Evolutionary conservation across 2,329 filamentous ascomycete species (phyloP).

Genomic region (Xylariales sp.): DNA sequence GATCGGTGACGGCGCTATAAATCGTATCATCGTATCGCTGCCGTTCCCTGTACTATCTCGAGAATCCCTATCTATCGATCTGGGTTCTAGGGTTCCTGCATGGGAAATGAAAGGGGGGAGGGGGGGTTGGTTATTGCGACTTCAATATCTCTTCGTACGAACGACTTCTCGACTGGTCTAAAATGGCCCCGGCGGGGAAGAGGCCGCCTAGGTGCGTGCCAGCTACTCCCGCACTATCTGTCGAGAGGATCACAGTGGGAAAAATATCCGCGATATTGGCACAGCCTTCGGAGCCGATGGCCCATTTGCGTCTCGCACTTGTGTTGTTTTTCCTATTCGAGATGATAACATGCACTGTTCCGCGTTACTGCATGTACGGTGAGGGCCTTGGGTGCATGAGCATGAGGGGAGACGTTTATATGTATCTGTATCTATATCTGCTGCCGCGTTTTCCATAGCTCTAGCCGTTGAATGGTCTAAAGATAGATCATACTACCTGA

Average conservation of each 20-base stretch:
- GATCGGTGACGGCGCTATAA: slow-evolving; percentile 8
- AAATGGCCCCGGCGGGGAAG: neutral
- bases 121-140: neutral
- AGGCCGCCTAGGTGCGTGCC: too few species aligned
- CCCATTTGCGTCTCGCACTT: neutral
- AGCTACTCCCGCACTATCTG: neutral
- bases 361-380: neutral
- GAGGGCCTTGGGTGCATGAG: slow-evolving; percentile 7
- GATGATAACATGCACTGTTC: neutral
- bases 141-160: slow-evolving; percentile 6
- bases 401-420: neutral
- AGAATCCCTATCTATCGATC: slow-evolving; percentile 25
- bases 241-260: neutral
- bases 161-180: neutral
- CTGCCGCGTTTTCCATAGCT: slow-evolving; percentile 7
- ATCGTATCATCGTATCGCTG: slow-evolving; percentile 11
- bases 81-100: slow-evolving; percentile 17
- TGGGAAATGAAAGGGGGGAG: slow-evolving; percentile 3
- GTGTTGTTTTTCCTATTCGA: slow-evolving; percentile 10
- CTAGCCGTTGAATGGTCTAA: neutral
- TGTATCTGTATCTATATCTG: neutral
- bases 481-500: neutral
- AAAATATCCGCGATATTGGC: slow-evolving; percentile 28
- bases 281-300: neutral
- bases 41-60: slow-evolving; percentile 3